A percentile compares a stretch with the other conserved stretches of the same genome.
These are phyloP conservation scores for Pseudevernia furfuracea DNA, from an alignment of 495 filamentous ascomycete species.

Conservation along the genomic window DNA sequence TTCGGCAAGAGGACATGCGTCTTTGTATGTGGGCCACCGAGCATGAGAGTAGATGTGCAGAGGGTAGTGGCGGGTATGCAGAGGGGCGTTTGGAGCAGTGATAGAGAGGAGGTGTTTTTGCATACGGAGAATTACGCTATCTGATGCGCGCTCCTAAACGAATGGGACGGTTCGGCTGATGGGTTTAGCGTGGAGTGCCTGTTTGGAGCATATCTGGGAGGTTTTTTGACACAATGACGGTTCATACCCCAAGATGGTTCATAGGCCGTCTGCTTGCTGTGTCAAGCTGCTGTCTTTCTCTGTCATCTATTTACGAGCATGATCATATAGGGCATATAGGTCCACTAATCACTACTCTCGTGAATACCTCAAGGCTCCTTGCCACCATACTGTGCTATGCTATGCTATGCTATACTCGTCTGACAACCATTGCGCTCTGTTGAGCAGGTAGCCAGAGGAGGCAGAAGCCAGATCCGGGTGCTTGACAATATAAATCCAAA, in stretches of 20 bases:
- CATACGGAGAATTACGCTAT: slow-evolving; percentile 93
- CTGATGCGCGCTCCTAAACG: slow-evolving; percentile 31
- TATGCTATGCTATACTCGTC: neutral
- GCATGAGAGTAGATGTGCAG: slow-evolving; percentile 80
- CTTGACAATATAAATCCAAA: no score
- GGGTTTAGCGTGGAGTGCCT: slow-evolving; percentile 10
- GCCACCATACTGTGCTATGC: neutral
- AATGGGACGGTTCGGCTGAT: neutral
- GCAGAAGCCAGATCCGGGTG: no score
- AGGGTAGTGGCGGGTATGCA: slow-evolving; percentile 77
- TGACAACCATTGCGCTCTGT: neutral
- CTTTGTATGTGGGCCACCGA: slow-evolving; percentile 84
- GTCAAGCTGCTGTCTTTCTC: neutral
- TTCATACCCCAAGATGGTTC: neutral
- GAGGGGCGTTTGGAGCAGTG: slow-evolving; percentile 75
- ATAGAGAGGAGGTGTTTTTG: slow-evolving; percentile 88
- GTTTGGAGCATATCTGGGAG: neutral
- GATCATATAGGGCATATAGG: neutral
- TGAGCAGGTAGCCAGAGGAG: neutral
- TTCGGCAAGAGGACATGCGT: slow-evolving; percentile 82
- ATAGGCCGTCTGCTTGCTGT: neutral
- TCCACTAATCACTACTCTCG: slow-evolving; percentile 5
- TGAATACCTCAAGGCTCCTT: neutral
- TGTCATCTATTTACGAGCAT: neutral
- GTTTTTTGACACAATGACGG: neutral